Evolutionary conservation across 2,329 filamentous ascomycete species (phyloP).

Genomic region (Diplodia seriata): DNA sequence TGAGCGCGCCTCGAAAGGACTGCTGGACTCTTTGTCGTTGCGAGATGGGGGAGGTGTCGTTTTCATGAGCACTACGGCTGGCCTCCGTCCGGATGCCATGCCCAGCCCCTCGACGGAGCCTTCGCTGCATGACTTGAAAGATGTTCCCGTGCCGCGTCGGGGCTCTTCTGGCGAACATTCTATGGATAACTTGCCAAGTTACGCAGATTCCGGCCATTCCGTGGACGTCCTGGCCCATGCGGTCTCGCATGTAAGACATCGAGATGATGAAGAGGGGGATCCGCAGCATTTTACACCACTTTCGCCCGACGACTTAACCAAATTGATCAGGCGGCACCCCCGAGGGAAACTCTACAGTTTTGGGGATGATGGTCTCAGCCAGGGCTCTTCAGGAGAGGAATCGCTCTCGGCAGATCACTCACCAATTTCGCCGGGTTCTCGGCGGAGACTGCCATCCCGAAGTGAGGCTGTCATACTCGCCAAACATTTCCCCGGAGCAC

Average conservation of each 20-base stretch:
- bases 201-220: slow-evolving; percentile 26
- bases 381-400: slow-evolving; percentile 40
- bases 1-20: slow-evolving; percentile 55
- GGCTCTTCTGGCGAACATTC: background rate
- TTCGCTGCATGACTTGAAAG: slow-evolving; percentile 13
- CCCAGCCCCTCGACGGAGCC: slow-evolving; percentile 4
- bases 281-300: slow-evolving; percentile 35
- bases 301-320: slow-evolving; percentile 35
- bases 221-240: slow-evolving; percentile 12
- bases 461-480: slow-evolving; percentile 50
- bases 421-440: slow-evolving; percentile 23
- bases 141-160: background rate
- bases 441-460: slow-evolving; percentile 34
- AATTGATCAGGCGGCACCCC: slow-evolving; percentile 41
- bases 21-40: slow-evolving; percentile 57
- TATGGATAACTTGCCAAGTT: background rate
- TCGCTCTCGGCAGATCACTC: slow-evolving; percentile 31
- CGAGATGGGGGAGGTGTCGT: slow-evolving; percentile 55
- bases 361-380: slow-evolving; percentile 41
- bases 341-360: slow-evolving; percentile 47
- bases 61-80: slow-evolving; percentile 41
- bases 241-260: background rate
- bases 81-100: slow-evolving; percentile 24
- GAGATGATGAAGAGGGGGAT: background rate
- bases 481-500: slow-evolving; percentile 55